These are phyloP conservation scores for Voacanga thouarsii DNA, from an alignment of 257 asterid species.

Conservation along the genomic window DNA sequence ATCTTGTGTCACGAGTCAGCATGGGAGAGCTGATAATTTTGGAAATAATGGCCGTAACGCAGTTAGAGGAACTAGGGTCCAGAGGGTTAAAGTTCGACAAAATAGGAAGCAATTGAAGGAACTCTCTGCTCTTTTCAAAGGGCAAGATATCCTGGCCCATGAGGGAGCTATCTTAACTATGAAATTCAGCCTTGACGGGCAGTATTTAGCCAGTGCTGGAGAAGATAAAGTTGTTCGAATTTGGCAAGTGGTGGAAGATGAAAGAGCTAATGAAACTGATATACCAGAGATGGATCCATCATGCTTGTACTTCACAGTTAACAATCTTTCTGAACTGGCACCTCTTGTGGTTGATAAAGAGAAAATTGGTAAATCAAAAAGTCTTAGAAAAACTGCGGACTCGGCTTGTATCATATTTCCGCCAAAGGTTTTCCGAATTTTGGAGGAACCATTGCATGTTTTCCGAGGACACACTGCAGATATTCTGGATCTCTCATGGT, in stretches of 20 bases:
- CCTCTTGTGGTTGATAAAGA: slow-evolving; percentile 59
- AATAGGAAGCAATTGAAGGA: slow-evolving; percentile 56
- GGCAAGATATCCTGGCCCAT: slow-evolving; percentile 81
- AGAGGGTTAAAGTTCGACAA: slow-evolving; percentile 62
- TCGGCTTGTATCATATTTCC: slow-evolving; percentile 85
- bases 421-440: slow-evolving; percentile 65
- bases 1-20: slow-evolving; percentile 37
- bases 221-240: slow-evolving; percentile 69
- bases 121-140: slow-evolving; percentile 73
- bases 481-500: slow-evolving; percentile 85
- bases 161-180: slow-evolving; percentile 74
- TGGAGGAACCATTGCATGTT: slow-evolving; percentile 71
- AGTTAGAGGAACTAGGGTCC: slow-evolving; percentile 33
- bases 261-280: slow-evolving; percentile 51
- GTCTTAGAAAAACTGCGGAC: slow-evolving; percentile 49
- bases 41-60: slow-evolving; percentile 16
- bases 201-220: slow-evolving; percentile 80
- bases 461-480: slow-evolving; percentile 70
- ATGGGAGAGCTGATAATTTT: slow-evolving; percentile 28
- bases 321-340: slow-evolving; percentile 60
- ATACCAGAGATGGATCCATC: slow-evolving; percentile 74
- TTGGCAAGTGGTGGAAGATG: slow-evolving; percentile 91
- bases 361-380: slow-evolving; percentile 33
- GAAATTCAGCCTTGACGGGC: slow-evolving; percentile 87
- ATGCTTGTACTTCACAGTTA: slow-evolving; percentile 73